Conservation (phyloP, 176 grass and related monocot genomes). For the Oryza glaberrima region DNA sequence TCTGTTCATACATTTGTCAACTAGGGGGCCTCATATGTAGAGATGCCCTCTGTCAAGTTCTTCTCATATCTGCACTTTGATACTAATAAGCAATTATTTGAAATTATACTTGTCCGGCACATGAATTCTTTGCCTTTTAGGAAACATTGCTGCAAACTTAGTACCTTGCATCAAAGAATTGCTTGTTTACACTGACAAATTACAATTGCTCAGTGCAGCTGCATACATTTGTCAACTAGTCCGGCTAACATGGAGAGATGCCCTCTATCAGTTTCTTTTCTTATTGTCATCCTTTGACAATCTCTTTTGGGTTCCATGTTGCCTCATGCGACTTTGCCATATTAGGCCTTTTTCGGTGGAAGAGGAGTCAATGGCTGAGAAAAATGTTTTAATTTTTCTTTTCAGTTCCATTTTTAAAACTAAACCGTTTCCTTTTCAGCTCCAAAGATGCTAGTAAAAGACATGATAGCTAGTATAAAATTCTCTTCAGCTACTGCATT, state of each 20-base stretch:
- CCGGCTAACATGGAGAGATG: constrained; percentile 32
- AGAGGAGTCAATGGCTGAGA: neutral
- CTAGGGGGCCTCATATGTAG: neutral
- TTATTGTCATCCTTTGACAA: neutral
- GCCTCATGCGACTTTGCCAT: neutral
- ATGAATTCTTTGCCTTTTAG: neutral
- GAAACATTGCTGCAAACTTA: neutral
- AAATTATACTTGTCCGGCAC: neutral
- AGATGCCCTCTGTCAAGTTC: neutral
- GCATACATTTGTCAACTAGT: neutral
- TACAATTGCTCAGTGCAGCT: neutral
- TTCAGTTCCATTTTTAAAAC: neutral
- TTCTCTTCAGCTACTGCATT: neutral
- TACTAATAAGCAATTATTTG: neutral
- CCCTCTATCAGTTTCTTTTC: neutral
- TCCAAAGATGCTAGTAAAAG: neutral
- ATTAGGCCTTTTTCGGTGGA: neutral
- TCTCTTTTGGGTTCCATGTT: constrained; percentile 20
- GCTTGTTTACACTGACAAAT: neutral
- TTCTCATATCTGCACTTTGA: neutral
- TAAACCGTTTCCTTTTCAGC: neutral
- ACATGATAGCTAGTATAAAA: neutral
- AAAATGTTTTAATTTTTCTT: neutral
- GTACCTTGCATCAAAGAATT: neutral
- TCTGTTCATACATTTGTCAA: neutral